Percentiles rank a stretch among this genome's conserved stretches.
Conservation (phyloP, 2,329 filamentous ascomycete genomes). For the Cercospora sp. region DNA sequence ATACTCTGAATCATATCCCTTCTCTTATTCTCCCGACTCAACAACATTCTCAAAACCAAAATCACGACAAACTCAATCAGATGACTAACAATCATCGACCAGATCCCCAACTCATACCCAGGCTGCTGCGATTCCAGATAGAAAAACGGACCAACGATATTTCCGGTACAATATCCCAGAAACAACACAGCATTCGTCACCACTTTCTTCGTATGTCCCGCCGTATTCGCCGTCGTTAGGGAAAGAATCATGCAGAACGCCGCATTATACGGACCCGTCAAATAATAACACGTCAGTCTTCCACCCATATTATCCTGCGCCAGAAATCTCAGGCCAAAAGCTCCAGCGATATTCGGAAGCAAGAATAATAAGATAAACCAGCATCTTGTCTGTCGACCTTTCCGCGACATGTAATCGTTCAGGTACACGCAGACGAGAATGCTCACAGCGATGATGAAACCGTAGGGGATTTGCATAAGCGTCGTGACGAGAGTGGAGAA, state of each 20-base stretch:
- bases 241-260: constrained; percentile 55
- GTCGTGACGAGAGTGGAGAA: constrained; percentile 57
- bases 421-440: constrained; percentile 53
- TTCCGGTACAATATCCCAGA: constrained; percentile 53
- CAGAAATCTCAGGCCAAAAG: constrained; percentile 60
- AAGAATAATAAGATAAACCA: constrained; percentile 59
- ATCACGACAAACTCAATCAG: constrained; percentile 54
- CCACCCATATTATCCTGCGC: constrained; percentile 53
- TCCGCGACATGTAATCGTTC: constrained; percentile 44
- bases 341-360: constrained; percentile 60
- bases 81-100: constrained; percentile 59
- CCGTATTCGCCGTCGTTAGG: constrained; percentile 54
- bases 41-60: constrained; percentile 47
- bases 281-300: constrained; percentile 60
- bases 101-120: constrained; percentile 54
- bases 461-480: constrained; percentile 56
- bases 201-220: constrained; percentile 64
- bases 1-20: constrained; percentile 52
- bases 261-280: constrained; percentile 55
- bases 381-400: constrained; percentile 38
- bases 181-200: constrained; percentile 64
- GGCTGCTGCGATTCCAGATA: constrained; percentile 59
- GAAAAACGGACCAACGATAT: constrained; percentile 64
- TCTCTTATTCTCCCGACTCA: constrained; percentile 53
- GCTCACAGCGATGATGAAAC: constrained; percentile 52